Evolutionary conservation across 345 rosid species (phyloP).

Genomic region (Kandelia obovata): DNA sequence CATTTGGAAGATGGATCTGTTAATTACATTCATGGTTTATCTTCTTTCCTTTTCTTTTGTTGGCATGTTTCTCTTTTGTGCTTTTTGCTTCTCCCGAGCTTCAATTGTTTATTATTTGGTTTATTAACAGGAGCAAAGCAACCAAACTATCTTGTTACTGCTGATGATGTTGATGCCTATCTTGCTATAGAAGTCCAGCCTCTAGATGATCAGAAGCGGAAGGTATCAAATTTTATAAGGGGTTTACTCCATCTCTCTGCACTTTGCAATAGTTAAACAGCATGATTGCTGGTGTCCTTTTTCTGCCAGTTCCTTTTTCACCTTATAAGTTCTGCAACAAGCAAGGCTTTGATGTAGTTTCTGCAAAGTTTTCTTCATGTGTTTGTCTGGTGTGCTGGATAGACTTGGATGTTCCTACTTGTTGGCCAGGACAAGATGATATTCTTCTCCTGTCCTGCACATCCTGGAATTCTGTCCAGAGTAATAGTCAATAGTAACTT

Average conservation of each 20-base stretch:
- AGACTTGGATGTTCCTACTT: too few relatives aligned
- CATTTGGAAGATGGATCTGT: conserved; percentile 97
- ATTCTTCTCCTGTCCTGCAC: too few relatives aligned
- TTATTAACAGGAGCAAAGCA: conserved; percentile 86
- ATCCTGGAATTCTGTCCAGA: too few relatives aligned
- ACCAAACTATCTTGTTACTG: conserved; percentile 92
- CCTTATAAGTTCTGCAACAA: neutral
- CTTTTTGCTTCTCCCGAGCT: neutral
- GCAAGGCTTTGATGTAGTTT: neutral
- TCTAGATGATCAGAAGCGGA: conserved; percentile 84
- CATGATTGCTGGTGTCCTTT: neutral
- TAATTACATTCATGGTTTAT: conserved; percentile 81
- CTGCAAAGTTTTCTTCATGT: too few relatives aligned
- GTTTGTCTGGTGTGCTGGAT: too few relatives aligned
- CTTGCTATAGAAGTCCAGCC: conserved; percentile 99
- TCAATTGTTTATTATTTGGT: conserved; percentile 9
- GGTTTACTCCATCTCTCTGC: neutral
- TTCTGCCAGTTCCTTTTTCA: neutral
- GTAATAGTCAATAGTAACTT: too few relatives aligned
- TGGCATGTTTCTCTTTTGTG: conserved; percentile 10
- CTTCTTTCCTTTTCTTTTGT: conserved; percentile 13
- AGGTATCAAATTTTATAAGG: conserved; percentile 43
- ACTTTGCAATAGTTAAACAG: conserved; percentile 8
- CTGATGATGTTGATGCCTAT: conserved; percentile 85
- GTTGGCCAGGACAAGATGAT: too few relatives aligned